Evolutionary conservation across 495 filamentous ascomycete species (phyloP), one percentile per base, ranked within the genome.

Genomic region (Hyphodiscus hymeniophilus): DNA sequence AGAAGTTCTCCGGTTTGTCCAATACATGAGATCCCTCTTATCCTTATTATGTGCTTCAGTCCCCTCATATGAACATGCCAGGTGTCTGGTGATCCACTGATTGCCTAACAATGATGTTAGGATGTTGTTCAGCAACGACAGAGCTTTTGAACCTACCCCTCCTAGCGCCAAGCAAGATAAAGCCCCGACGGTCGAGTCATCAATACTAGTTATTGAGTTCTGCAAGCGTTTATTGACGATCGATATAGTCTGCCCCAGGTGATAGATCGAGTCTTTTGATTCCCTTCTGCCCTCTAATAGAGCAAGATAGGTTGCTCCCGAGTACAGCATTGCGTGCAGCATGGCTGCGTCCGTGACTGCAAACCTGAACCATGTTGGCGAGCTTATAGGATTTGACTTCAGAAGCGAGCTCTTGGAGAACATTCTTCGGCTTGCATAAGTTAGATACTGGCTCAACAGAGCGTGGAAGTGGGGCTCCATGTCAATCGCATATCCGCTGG

Each of bases 31-130:
- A 28, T 33, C 2, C 42, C 38, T 15, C 38, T 42, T 10, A 10
- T 30, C 30, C 23, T 17, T 1, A 55, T 28, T 36, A 55, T 41
- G 10, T 51, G 47, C 20, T 50, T 50, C 18, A 55, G 20, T 11
- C 47, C 52, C 15, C 21, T 22, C 52, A 55, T 55, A 39, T 55
- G 52, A 18, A 47, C 11, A 31, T 43, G 41, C 47, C 47, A 55
- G 12, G 23, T 6, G 2, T 51, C 38, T 1, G 7, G 2, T 18
- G 50, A 42, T 30, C 52, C 52, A 4, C 24, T 17, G n/a, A 50
- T 31, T 2, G 52, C 43, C 50, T 48, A 8, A 13, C n/a, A 16
- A 1, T 7, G 17, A 42, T 42, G 15, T 45, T n/a, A 52, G 34
- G 17, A n/a, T 1, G 16, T 21, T 16, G 16, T 33, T 16, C 11